Evolutionary conservation across 2,329 filamentous ascomycete genomes (phyloP), one percentile per base, ranked within the genome.

Genomic region (Chrysosporium queenslandicum): DNA sequence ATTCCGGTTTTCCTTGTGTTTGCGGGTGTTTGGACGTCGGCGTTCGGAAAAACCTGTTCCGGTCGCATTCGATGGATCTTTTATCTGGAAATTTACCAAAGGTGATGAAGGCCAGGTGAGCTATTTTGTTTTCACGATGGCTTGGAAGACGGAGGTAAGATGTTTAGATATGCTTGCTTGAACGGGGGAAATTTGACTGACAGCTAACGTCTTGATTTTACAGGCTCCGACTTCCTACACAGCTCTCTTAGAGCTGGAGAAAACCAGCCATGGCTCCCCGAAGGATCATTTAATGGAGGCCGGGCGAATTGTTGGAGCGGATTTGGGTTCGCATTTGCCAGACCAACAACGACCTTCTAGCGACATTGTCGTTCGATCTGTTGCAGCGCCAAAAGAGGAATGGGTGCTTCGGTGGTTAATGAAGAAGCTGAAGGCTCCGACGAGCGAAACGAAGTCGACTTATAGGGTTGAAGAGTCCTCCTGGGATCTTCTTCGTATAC

Each of bases 341-440:
- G 49, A 29, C 18, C 23, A 39, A 14, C 1, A 4, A 30, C 32
- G 18, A 30, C 16, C 36, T 11, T 18, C 14, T 27, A 29, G 30
- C 40, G 9, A 3, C 12, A 37, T 23, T 37, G 20, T 18, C 14
- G 29, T 43, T 9, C 40, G 32, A 43, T 30, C 27, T 29, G 34
- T 37, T 9, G 61, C 68, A 11, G 66, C 68, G 3, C 71, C 70
- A 25, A 76, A 78, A 61, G 78, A 81, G 60, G 81, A 85, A 70
- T 85, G 81, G 80, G 74, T 83, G 12, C 63, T 85, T 53, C 76
- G 78, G 61, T 86, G 83, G 83, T 67, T 85, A 21, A 68, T 83
- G 59, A 81, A 79, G 59, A 82, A 78, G 61, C 58, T 84, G 49
- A 77, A 73, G 58, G 64, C 68, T 45, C 65, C 60, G 45, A 64